Conservation (phyloP, 441 rosid species). For the Populus hybrid region DNA sequence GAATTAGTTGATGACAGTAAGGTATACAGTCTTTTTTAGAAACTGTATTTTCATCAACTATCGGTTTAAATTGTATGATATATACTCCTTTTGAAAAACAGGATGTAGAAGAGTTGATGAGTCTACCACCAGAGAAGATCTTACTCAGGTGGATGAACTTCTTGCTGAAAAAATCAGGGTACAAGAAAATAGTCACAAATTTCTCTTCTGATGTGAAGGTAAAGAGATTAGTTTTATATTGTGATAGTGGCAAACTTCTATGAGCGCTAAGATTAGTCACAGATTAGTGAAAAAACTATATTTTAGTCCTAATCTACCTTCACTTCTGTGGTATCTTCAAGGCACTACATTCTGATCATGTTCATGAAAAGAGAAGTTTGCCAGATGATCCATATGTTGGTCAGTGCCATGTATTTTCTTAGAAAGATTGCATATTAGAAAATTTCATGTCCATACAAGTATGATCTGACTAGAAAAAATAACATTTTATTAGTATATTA, state of each 20-base stretch:
- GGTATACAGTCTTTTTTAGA: slow-evolving; percentile 33
- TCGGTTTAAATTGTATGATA: background rate
- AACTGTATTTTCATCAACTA: background rate
- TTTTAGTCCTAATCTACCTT: background rate
- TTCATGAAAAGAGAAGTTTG: background rate
- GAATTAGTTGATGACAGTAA: slow-evolving; percentile 86
- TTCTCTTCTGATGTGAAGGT: slow-evolving; percentile 98
- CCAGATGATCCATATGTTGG: background rate
- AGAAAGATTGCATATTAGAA: background rate
- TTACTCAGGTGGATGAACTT: slow-evolving; percentile 96
- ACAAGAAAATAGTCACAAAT: slow-evolving; percentile 74
- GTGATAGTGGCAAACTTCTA: background rate
- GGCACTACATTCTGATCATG: background rate
- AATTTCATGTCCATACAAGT: slow-evolving; percentile 1
- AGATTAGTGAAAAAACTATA: background rate
- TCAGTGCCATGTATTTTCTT: background rate
- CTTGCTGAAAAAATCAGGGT: slow-evolving; percentile 75
- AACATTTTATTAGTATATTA: background rate
- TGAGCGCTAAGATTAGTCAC: background rate
- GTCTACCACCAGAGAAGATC: slow-evolving; percentile 96
- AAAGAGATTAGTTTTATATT: slow-evolving; percentile 4
- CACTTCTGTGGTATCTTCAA: background rate
- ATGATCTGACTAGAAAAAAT: background rate
- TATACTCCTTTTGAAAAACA: slow-evolving; percentile 23
- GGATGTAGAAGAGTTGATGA: slow-evolving; percentile 98